phyloP scores from a whole-genome alignment of 2,329 filamentous ascomycete species.

The Aspergillus hiratsukae region DNA sequence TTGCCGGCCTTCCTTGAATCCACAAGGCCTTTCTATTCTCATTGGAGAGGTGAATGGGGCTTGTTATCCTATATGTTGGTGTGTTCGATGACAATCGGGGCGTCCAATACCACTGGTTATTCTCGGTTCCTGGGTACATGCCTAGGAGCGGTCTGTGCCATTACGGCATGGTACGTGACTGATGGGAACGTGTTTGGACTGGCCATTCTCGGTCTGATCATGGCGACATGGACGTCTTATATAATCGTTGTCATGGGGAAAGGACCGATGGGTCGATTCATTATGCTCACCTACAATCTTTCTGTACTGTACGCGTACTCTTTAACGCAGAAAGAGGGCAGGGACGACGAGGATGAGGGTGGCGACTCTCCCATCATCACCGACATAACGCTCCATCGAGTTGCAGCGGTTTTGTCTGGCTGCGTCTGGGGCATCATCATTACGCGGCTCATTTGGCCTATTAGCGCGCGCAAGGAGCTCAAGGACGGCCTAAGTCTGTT shows the following conservation, averaged over 20 bases:
- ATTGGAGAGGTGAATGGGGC: constrained; percentile 96
- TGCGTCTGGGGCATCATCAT: constrained; percentile 90
- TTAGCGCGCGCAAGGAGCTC: constrained; percentile 81
- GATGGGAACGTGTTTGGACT: constrained; percentile 69
- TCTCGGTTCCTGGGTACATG: constrained; percentile 83
- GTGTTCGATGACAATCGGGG: constrained; percentile 94
- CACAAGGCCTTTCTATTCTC: constrained; percentile 74
- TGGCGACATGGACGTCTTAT: constrained; percentile 81
- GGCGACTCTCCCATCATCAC: constrained; percentile 78
- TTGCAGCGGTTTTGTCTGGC: constrained; percentile 78
- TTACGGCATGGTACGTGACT: constrained; percentile 72
- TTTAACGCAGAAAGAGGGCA: constrained; percentile 71
- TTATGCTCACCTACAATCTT: constrained; percentile 92
- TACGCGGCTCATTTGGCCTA: constrained; percentile 87
- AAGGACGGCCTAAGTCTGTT: constrained; percentile 85
- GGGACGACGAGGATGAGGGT: constrained; percentile 81
- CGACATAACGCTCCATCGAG: constrained; percentile 82
- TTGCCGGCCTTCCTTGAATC: constrained; percentile 78
- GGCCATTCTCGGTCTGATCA: constrained; percentile 75
- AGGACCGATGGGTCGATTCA: constrained; percentile 87
- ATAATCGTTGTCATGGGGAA: constrained; percentile 80
- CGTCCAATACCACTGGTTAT: constrained; percentile 86
- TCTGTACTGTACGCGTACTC: constrained; percentile 93
- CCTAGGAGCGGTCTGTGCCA: constrained; percentile 70
- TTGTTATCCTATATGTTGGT: constrained; percentile 97